Evolutionary conservation across 495 filamentous ascomycete species (phyloP).

Genomic region (Parmelia sp.): DNA sequence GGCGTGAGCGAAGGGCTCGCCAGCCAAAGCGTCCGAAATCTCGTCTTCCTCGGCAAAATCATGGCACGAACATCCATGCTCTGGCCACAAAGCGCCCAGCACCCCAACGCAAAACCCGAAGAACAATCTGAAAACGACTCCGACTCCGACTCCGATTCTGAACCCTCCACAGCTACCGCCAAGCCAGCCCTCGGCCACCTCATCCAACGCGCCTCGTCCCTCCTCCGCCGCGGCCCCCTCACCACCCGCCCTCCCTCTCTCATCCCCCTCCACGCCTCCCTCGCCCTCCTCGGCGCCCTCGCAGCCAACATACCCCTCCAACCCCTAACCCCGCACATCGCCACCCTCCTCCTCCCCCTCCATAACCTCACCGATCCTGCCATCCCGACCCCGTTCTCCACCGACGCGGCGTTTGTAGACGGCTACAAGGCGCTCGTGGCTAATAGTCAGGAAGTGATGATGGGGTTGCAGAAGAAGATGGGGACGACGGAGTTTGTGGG

Average conservation of each 20-base stretch:
- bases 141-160: conserved; percentile 11
- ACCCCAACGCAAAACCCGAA: conserved; percentile 23
- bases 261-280: conserved; percentile 65
- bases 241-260: conserved; percentile 55
- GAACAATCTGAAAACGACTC: conserved; percentile 38
- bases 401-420: conserved; percentile 59
- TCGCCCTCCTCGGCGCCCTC: conserved; percentile 63
- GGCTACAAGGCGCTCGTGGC: conserved; percentile 59
- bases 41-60: conserved; percentile 66
- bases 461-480: conserved; percentile 69
- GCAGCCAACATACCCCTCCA: conserved; percentile 49
- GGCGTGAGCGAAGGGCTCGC: conserved; percentile 62
- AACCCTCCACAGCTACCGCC: background rate
- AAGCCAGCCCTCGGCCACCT: conserved; percentile 62
- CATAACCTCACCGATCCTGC: conserved; percentile 76
- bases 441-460: conserved; percentile 66
- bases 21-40: conserved; percentile 65
- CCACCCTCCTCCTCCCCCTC: conserved; percentile 67
- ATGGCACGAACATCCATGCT: conserved; percentile 52
- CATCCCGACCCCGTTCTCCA: conserved; percentile 55
- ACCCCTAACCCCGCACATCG: conserved; percentile 53
- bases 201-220: conserved; percentile 63
- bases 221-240: conserved; percentile 69
- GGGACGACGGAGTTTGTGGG: conserved; percentile 72
- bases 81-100: conserved; percentile 38